Percentiles rank a stretch among this genome's conserved stretches.
phyloP scores from a whole-genome alignment of 306 rosid species.

The Mimosa bimucronata region DNA sequence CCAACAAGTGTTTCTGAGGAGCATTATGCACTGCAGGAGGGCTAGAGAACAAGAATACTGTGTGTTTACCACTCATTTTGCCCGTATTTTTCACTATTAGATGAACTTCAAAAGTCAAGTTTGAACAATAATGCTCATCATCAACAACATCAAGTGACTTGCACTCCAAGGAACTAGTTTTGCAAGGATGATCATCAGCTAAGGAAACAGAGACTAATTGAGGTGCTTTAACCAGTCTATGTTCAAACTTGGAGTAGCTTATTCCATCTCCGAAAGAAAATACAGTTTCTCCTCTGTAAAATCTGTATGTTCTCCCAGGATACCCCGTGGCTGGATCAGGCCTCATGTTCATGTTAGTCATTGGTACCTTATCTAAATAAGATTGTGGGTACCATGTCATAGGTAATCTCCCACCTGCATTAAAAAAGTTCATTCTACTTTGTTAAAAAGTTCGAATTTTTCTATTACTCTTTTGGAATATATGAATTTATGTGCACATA shows the following conservation, averaged over 20 bases:
- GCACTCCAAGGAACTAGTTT: constrained; percentile 54
- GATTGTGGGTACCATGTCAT: constrained; percentile 98
- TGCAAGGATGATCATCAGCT: constrained; percentile 66
- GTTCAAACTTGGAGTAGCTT: constrained; percentile 66
- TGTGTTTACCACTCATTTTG: constrained; percentile 56
- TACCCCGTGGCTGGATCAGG: constrained; percentile 72
- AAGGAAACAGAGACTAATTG: constrained; percentile 56
- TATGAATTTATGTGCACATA: neutral
- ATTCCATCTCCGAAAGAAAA: constrained; percentile 85
- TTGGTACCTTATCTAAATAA: constrained; percentile 77
- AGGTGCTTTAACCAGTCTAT: constrained; percentile 65
- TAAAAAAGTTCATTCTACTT: neutral
- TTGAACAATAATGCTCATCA: constrained; percentile 53
- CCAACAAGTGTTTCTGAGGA: constrained; percentile 78
- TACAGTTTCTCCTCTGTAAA: constrained; percentile 83
- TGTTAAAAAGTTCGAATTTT: neutral
- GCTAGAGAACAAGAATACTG: constrained; percentile 66
- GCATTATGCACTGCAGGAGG: constrained; percentile 85
- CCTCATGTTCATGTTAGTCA: constrained; percentile 98
- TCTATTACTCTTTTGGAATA: neutral
- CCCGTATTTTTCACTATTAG: constrained; percentile 75
- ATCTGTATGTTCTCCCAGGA: constrained; percentile 90
- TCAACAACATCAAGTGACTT: constrained; percentile 58
- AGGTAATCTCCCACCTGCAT: constrained; percentile 88
- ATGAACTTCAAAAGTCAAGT: constrained; percentile 65